Conservation (phyloP, 169 alveolate genomes). For the Plasmodium gallinaceum region DNA sequence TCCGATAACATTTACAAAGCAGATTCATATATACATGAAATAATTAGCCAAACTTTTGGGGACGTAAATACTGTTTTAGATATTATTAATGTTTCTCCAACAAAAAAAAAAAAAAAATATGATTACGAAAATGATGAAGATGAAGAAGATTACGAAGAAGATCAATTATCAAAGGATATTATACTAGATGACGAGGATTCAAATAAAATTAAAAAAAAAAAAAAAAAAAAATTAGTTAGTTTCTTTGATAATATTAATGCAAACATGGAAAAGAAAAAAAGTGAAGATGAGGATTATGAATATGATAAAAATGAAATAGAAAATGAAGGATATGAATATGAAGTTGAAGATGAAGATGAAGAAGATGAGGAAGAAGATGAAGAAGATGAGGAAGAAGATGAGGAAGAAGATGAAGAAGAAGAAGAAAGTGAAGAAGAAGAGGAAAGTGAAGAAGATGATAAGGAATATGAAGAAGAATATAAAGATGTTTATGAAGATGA, state of each 20-base stretch:
- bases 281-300: conserved; percentile 64
- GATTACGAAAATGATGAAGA: conserved; percentile 74
- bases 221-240: conserved; percentile 37
- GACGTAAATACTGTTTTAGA: conserved; percentile 69
- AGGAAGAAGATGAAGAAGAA: conserved; percentile 9
- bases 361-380: conserved; percentile 34
- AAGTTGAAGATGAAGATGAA: conserved; percentile 7
- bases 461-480: conserved; percentile 39
- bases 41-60: conserved; percentile 74
- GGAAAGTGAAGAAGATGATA: conserved; percentile 6
- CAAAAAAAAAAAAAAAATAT: conserved; percentile 69
- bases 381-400: conserved; percentile 26
- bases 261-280: conserved; percentile 22
- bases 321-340: conserved; percentile 24
- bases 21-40: conserved; percentile 40
- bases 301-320: conserved; percentile 18
- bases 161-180: conserved; percentile 23
- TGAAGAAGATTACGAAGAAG: conserved; percentile 21
- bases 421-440: neutral
- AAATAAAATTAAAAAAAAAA: conserved; percentile 27
- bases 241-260: conserved; percentile 57
- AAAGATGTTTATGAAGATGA: conserved; percentile 31
- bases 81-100: conserved; percentile 56
- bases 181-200: conserved; percentile 27
- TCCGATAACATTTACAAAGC: conserved; percentile 44